phyloP scores from a whole-genome alignment of 192 early-diverging fungal species.

The Cladochytrium replicatum region DNA sequence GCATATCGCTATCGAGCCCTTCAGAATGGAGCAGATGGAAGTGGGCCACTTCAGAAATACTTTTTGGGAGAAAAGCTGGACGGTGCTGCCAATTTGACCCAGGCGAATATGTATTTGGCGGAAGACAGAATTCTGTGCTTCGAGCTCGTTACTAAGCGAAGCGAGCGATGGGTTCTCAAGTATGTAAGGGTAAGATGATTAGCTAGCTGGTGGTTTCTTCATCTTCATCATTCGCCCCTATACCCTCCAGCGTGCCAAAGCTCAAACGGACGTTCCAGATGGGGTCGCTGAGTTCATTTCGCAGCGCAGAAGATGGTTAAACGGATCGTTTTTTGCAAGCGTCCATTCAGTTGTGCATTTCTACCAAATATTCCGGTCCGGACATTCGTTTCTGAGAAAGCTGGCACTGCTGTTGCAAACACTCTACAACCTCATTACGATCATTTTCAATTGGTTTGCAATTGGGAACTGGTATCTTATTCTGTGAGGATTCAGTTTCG shows the following conservation, averaged over 20 bases:
- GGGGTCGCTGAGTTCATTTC: conserved; percentile 64
- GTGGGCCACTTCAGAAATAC: conserved; percentile 54
- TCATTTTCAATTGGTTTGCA: conserved; percentile 36
- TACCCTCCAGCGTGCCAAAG: conserved; percentile 38
- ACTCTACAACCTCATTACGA: conserved; percentile 58
- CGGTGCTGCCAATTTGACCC: conserved; percentile 35
- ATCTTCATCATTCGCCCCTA: conserved; percentile 34
- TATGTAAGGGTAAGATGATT: conserved; percentile 48
- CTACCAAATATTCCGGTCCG: conserved; percentile 43
- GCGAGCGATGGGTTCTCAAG: conserved; percentile 50
- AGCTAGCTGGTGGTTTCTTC: conserved; percentile 45
- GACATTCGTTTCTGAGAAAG: conserved; percentile 40
- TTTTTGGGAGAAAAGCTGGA: conserved; percentile 61
- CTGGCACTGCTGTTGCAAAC: conserved; percentile 44
- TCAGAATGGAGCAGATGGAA: conserved; percentile 26
- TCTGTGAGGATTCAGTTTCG: conserved; percentile 8
- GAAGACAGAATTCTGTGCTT: conserved; percentile 81
- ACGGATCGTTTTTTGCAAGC: conserved; percentile 72
- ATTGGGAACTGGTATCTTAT: conserved; percentile 45
- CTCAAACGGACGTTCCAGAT: conserved; percentile 68
- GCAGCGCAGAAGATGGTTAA: conserved; percentile 72
- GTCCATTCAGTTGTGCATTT: conserved; percentile 55
- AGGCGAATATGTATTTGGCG: conserved; percentile 40
- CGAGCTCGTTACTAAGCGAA: conserved; percentile 62
- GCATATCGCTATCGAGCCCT: conserved; percentile 62